Percentiles rank a stretch among this genome's conserved stretches.
Evolutionary conservation across 345 rosid species (phyloP).

Genomic region (Populus davidiana): DNA sequence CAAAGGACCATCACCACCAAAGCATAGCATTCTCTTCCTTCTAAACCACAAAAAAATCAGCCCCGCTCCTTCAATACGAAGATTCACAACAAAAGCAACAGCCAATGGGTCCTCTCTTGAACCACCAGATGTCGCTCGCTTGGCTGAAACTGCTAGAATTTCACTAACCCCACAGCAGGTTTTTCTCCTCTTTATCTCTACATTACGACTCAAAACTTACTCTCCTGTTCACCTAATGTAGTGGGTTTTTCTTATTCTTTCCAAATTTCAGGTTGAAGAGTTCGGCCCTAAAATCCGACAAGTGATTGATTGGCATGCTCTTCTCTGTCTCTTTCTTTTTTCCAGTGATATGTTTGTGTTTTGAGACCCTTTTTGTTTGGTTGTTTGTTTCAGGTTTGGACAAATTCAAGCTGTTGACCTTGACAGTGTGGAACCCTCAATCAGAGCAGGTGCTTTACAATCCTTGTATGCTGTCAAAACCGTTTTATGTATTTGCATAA

Average conservation of each 20-base stretch:
- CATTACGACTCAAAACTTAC: not conserved
- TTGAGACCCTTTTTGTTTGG: not conserved
- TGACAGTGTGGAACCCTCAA: conserved; percentile 62
- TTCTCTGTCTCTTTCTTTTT: not conserved
- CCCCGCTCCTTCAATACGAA: conserved; percentile 20
- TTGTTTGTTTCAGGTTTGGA: conserved; percentile 60
- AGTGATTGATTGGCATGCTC: conserved; percentile 62
- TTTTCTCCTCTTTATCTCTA: not conserved
- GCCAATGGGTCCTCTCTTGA: conserved; percentile 40
- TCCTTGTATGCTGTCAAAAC: too few relatives aligned
- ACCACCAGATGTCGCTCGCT: conserved; percentile 60
- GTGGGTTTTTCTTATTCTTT: not conserved
- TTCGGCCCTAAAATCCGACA: conserved; percentile 66
- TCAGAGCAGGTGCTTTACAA: conserved; percentile 64
- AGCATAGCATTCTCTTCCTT: conserved; percentile 5
- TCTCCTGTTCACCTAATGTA: not conserved
- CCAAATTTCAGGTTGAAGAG: conserved; percentile 45
- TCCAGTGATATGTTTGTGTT: not conserved
- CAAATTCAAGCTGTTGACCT: conserved; percentile 89
- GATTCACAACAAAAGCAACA: conserved; percentile 36
- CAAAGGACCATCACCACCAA: conserved; percentile 15
- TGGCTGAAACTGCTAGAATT: conserved; percentile 83
- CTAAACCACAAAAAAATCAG: not conserved
- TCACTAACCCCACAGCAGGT: conserved; percentile 69
- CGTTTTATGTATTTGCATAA: too few relatives aligned